These are phyloP conservation scores for Coix lacrymajobi DNA, from an alignment of 176 grass and related monocot genomes.

Conservation along the genomic window DNA sequence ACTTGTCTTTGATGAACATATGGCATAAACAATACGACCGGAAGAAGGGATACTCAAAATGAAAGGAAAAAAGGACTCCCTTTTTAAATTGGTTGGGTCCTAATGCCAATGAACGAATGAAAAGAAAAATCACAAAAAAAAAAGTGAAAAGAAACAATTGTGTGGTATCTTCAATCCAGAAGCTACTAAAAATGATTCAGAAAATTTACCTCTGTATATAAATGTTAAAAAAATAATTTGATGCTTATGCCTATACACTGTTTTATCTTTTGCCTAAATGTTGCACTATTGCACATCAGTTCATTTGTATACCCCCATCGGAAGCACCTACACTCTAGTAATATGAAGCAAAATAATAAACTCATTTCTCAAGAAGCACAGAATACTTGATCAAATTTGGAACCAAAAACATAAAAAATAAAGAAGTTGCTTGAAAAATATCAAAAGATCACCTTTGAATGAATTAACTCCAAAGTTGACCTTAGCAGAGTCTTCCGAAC, in stretches of 20 bases:
- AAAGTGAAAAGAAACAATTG: background rate
- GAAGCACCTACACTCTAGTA: conserved; percentile 11
- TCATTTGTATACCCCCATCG: conserved; percentile 8
- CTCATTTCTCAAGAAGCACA: background rate
- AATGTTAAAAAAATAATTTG: background rate
- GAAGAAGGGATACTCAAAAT: background rate
- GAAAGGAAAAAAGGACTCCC: background rate
- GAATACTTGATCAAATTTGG: conserved; percentile 10
- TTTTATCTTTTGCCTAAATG: background rate
- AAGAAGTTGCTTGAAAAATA: background rate
- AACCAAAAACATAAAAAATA: background rate
- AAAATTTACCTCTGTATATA: background rate
- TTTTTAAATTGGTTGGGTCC: background rate
- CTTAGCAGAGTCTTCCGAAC: conserved; percentile 78
- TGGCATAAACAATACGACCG: background rate
- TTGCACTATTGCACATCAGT: background rate
- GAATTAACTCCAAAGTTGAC: conserved; percentile 60
- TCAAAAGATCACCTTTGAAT: conserved; percentile 55
- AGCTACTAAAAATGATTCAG: background rate
- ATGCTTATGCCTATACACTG: background rate
- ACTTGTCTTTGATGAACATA: background rate
- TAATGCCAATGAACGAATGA: background rate
- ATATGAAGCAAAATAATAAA: background rate
- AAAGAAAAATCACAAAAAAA: background rate
- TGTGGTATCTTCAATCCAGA: background rate